These are phyloP conservation scores for Crataegus laevigata DNA, from an alignment of 306 rosid genomes.

Conservation along the genomic window DNA sequence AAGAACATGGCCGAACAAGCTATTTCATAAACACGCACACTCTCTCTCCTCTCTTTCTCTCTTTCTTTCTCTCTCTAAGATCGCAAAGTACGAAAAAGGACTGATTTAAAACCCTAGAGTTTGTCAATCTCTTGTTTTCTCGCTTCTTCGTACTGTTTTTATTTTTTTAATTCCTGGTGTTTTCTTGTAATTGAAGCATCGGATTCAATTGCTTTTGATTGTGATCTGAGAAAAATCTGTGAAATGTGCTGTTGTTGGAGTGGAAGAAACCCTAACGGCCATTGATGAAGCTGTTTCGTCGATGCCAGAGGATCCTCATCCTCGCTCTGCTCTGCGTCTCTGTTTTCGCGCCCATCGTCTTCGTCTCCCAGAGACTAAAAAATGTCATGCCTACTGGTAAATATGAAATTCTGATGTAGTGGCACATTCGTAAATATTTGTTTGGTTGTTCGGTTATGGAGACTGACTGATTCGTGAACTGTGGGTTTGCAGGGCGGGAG, in stretches of 20 bases:
- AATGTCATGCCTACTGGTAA: conserved; percentile 42
- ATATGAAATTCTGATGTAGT: neutral
- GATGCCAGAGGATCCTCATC: conserved; percentile 86
- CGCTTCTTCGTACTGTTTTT: neutral
- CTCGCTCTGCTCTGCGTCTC: conserved; percentile 73
- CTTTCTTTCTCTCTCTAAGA: conserved; percentile 13
- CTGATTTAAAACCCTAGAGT: conserved; percentile 52
- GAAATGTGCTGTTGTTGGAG: conserved; percentile 43
- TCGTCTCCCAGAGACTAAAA: conserved; percentile 52
- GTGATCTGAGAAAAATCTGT: conserved; percentile 34
- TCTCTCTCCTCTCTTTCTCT: conserved; percentile 23
- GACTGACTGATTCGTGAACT: conserved; percentile 19
- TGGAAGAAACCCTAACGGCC: conserved; percentile 15
- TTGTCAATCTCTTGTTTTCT: neutral
- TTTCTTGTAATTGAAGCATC: conserved; percentile 44
- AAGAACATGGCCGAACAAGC: conserved; percentile 55
- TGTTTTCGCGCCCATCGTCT: conserved; percentile 72
- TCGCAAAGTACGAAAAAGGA: neutral
- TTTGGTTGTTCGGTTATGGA: neutral
- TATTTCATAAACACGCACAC: conserved; percentile 11
- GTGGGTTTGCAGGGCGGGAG: conserved; percentile 43
- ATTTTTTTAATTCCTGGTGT: neutral
- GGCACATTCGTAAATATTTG: neutral
- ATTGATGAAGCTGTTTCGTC: conserved; percentile 66
- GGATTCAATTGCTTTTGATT: conserved; percentile 7